Conservation (phyloP, 345 rosid genomes). For the Salix purpurea region DNA sequence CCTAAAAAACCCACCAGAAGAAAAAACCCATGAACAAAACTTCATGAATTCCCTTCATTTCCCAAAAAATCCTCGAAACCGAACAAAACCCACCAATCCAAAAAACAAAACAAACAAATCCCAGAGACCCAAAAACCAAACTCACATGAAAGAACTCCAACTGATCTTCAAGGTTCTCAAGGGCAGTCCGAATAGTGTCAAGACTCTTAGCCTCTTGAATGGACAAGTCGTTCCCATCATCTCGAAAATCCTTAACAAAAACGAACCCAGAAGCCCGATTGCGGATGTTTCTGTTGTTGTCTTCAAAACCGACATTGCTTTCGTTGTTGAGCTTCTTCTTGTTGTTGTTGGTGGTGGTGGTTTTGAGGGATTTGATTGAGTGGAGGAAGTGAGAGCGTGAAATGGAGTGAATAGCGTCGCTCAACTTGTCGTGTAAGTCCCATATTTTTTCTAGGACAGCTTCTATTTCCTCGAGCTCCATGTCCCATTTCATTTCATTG, state of each 20-base stretch:
- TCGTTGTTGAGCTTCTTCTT: conserved; percentile 34
- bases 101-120: not conserved
- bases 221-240: conserved; percentile 40
- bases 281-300: not conserved
- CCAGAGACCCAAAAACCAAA: not conserved
- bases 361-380: conserved; percentile 42
- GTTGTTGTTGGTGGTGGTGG: conserved; percentile 27
- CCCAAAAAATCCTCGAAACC: not conserved
- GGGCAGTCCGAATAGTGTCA: conserved; percentile 77
- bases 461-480: conserved; percentile 91
- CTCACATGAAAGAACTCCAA: conserved; percentile 88
- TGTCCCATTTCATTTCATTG: conserved; percentile 52
- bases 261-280: conserved; percentile 55
- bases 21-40: not conserved
- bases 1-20: not conserved
- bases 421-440: conserved; percentile 94
- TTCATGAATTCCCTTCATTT: not conserved
- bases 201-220: conserved; percentile 88
- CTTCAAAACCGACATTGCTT: conserved; percentile 24
- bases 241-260: conserved; percentile 67
- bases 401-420: conserved; percentile 88
- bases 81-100: not conserved
- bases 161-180: conserved; percentile 97
- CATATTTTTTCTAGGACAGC: conserved; percentile 85
- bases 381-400: conserved; percentile 75